Evolutionary conservation across 2,329 filamentous ascomycete genomes (phyloP), one percentile per base, ranked within the genome.

Genomic region (Neonectria sp.): DNA sequence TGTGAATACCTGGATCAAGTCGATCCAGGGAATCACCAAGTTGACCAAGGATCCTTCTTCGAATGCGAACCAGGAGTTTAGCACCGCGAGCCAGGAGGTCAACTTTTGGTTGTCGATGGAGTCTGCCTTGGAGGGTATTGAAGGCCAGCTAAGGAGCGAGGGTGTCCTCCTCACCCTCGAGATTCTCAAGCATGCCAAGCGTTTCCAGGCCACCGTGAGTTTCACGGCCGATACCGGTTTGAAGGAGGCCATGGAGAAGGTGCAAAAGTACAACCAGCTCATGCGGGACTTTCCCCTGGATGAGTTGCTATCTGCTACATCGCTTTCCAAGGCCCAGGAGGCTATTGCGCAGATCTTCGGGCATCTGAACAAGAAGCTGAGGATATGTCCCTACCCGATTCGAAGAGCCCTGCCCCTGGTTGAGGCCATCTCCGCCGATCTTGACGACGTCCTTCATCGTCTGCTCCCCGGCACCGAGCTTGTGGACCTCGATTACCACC

Each of bases 101-200:
- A 98, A 98, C 81, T 99, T 99, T 78, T 99, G 96, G 96, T 82
- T 99, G 57, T 97, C 95, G 2, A 97, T 99, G 93, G 97, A 99
- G 81, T 93, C 92, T 17, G 94, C 95, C 5, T 83, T 99, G 70
- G 95, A 98, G 79, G 92, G 92, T 31, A 97, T 99, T 67, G 95
- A 98, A 79, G 89, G 88, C 46, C 95, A 98, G 80, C 88, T 99
- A 63, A 88, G 91, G 69, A 95, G 95, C 71, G 94, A 97, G 63
- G 96, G 96, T 31, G 95, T 99, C 24, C 87, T 90, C 73, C 83
- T 99, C 76, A 98, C 97, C 0, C 88, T 99, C 79, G 95, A 98
- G 75, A 95, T 99, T 68, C 86, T 99, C 69, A 95, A 97, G 81
- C 93, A 98, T 79, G 97, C 95, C 56, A 99, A 99, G 84, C 93